Conservation (phyloP, 2,329 filamentous ascomycete species). For the Ascochyta clinopodiicola region DNA sequence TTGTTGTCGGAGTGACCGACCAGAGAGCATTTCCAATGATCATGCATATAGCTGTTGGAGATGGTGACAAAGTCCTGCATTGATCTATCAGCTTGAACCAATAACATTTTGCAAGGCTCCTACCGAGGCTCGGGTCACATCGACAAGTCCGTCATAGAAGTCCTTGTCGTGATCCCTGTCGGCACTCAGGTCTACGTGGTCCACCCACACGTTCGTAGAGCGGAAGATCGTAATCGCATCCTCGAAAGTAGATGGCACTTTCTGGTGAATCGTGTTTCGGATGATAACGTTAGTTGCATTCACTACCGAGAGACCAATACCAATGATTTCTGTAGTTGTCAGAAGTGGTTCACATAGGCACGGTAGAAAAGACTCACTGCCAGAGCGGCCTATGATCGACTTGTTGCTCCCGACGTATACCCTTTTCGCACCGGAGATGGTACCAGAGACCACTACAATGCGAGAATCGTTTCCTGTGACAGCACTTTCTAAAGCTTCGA, state of each 20-base stretch:
- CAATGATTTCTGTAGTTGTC: constrained; percentile 41
- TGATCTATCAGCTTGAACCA: neutral
- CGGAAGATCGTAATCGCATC: constrained; percentile 58
- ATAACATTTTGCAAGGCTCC: no score
- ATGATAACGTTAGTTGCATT: constrained; percentile 59
- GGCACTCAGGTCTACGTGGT: constrained; percentile 69
- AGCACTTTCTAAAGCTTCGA: constrained; percentile 50
- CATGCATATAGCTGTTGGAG: constrained; percentile 57
- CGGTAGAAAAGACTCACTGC: neutral
- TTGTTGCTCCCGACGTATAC: constrained; percentile 55
- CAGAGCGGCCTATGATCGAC: constrained; percentile 51
- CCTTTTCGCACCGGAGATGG: constrained; percentile 46
- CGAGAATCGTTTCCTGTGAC: constrained; percentile 49
- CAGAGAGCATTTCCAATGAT: constrained; percentile 65
- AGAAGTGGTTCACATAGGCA: neutral
- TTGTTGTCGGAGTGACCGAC: constrained; percentile 66
- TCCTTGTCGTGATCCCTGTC: constrained; percentile 66
- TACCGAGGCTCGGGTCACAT: constrained; percentile 62
- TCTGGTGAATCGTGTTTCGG: constrained; percentile 59
- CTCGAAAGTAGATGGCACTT: constrained; percentile 49
- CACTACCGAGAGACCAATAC: constrained; percentile 55
- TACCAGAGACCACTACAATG: constrained; percentile 55
- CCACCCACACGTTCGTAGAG: constrained; percentile 64
- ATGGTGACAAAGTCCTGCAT: constrained; percentile 62
- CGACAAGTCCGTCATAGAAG: constrained; percentile 69